A percentile compares a stretch with the other conserved stretches of the same genome.
These are phyloP conservation scores for Diplodia seriata DNA, from an alignment of 2,329 filamentous ascomycete species.

Conservation along the genomic window DNA sequence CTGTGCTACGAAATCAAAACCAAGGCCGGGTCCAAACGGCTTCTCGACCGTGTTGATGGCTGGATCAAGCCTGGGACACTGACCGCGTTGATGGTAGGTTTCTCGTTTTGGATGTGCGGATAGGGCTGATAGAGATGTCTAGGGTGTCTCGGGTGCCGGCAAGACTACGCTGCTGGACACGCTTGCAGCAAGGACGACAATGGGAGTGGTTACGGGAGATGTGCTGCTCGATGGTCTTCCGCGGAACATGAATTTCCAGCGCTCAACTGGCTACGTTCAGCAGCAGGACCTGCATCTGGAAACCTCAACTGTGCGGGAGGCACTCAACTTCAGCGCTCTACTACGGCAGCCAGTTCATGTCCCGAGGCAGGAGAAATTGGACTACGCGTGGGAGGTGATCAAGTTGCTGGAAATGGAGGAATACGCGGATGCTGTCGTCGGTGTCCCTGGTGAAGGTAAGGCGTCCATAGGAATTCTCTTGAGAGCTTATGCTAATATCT, in stretches of 20 bases:
- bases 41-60: slow-evolving; percentile 85
- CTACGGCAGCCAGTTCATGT: slow-evolving; percentile 81
- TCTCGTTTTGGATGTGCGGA: background rate
- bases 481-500: background rate
- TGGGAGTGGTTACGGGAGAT: slow-evolving; percentile 86
- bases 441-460: slow-evolving; percentile 81
- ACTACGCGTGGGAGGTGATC: slow-evolving; percentile 90
- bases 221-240: slow-evolving; percentile 81
- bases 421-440: slow-evolving; percentile 89
- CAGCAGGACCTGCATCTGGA: slow-evolving; percentile 89
- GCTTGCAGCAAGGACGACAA: slow-evolving; percentile 82
- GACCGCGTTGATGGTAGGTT: slow-evolving; percentile 73
- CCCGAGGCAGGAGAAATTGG: slow-evolving; percentile 77
- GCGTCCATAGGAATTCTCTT: background rate
- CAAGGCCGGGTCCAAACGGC: slow-evolving; percentile 75
- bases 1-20: slow-evolving; percentile 83
- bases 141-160: slow-evolving; percentile 92
- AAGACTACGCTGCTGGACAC: slow-evolving; percentile 92
- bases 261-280: slow-evolving; percentile 90
- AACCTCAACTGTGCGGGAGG: slow-evolving; percentile 87
- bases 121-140: slow-evolving; percentile 62
- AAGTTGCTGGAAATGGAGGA: slow-evolving; percentile 88
- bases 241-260: slow-evolving; percentile 83
- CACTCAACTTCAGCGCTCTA: slow-evolving; percentile 82
- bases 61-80: slow-evolving; percentile 94